Evolutionary conservation across 768 basidiomycete species (phyloP), one percentile per base, ranked within the genome.

Genomic region (Lactarius trivialis): DNA sequence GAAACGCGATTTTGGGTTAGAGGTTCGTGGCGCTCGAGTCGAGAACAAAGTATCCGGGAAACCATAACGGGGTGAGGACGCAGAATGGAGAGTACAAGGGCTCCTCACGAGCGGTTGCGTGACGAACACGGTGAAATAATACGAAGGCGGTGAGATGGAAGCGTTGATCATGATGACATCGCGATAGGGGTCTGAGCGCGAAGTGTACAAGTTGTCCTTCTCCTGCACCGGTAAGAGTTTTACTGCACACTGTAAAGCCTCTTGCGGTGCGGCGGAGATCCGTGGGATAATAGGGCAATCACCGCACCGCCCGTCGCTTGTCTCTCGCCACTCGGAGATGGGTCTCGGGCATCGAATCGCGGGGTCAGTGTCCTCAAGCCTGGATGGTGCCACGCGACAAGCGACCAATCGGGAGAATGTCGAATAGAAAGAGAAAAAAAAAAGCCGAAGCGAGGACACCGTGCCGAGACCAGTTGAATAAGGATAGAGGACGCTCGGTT

Each of bases 81-180:
- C 14, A 58, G 50, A 51, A 52, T 49, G 34, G 17, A 7, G 14
- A 63, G 15, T 63, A 58, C 52, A 63, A 63, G 28, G 36, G 19
- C 11, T 24, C 9, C 7, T 11, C 28, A 19, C 28, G 7, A 9
- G 30, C 17, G n/a, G 43, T 45, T 21, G 43, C 21, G 24, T 21
- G 24, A 48, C 5, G 45, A 48, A 5, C 21, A 14, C 9, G 12
- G 43, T 45, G 12, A 12, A 45, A 21, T 45, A 12, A 48, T 24
- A 48, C 24, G 45, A 48, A 52, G 41, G 39, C 19, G 33, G 34
- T 45, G 39, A 7, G 17, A 11, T 15, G 2, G 48, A 24, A 0
- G 14, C 26, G 2, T 49, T 48, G 39, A 36, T 54, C 41, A 24
- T 28, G 32, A 6, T 24, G 30, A 24, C 21, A 43, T 43, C 41